phyloP scores from a whole-genome alignment of 2,329 filamentous ascomycete species.

The Biscogniauxia marginata region DNA sequence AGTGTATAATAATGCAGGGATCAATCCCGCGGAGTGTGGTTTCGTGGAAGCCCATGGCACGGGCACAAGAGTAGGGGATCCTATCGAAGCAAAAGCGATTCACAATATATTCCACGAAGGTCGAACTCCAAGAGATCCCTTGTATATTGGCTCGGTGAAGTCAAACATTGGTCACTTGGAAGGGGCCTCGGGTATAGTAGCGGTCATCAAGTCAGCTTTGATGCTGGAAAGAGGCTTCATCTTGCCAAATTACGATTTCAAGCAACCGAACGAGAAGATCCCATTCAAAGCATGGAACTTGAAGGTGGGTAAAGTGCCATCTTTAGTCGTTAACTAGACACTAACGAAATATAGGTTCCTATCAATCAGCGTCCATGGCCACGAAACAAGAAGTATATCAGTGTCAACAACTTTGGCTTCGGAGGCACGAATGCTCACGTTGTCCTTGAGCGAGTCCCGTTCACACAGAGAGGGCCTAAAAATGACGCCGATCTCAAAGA shows the following conservation, averaged over 20 bases:
- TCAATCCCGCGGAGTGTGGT: constrained; percentile 38
- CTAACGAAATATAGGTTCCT: constrained; percentile 36
- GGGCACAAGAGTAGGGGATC: constrained; percentile 55
- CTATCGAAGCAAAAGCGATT: constrained; percentile 52
- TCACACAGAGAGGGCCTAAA: constrained; percentile 29
- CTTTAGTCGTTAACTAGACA: background rate
- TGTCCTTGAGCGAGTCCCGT: constrained; percentile 35
- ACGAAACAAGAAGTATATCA: constrained; percentile 47
- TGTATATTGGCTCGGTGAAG: constrained; percentile 50
- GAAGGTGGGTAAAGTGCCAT: constrained; percentile 24
- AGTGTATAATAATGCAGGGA: constrained; percentile 40
- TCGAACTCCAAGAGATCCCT: constrained; percentile 39
- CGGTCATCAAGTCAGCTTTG: constrained; percentile 51
- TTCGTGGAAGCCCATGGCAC: constrained; percentile 57
- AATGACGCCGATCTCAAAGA: constrained; percentile 35
- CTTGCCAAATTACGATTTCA: constrained; percentile 50
- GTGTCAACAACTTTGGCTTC: constrained; percentile 35
- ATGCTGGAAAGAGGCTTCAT: constrained; percentile 52
- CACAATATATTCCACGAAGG: constrained; percentile 41
- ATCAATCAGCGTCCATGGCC: constrained; percentile 45
- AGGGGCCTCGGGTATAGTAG: constrained; percentile 49
- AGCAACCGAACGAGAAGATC: constrained; percentile 48
- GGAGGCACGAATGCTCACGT: constrained; percentile 33
- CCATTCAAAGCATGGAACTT: constrained; percentile 50
- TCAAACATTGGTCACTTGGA: constrained; percentile 54